Conservation (phyloP, 2,329 filamentous ascomycete genomes). For the Phialophora verrucosa region DNA sequence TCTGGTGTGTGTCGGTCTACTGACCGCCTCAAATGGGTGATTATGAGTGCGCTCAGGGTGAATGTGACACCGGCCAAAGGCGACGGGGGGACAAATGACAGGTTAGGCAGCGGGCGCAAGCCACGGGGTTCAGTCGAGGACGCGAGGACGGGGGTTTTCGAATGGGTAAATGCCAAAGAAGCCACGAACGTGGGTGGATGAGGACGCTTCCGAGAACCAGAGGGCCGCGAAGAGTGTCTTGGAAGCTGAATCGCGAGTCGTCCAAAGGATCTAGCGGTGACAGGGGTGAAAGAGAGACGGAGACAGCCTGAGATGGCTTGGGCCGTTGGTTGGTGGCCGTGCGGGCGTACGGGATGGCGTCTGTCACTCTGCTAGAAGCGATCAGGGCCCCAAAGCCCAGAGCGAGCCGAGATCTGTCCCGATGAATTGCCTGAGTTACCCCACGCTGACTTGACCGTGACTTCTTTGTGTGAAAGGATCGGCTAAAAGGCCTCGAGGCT, state of each 20-base stretch:
- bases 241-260: slow-evolving; percentile 15
- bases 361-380: not conserved
- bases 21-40: slow-evolving; percentile 31
- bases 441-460: slow-evolving; percentile 10
- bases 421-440: slow-evolving; percentile 18
- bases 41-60: slow-evolving; percentile 21
- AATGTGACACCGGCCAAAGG: slow-evolving; percentile 24
- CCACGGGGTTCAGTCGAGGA: slow-evolving; percentile 21
- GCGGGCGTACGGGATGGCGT: slow-evolving; percentile 24
- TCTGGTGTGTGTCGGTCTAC: slow-evolving; percentile 30
- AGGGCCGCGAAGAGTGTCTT: slow-evolving; percentile 8
- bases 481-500: slow-evolving; percentile 15
- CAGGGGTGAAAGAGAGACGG: slow-evolving; percentile 8
- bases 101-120: slow-evolving; percentile 23
- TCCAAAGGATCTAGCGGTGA: slow-evolving; percentile 22
- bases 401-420: slow-evolving; percentile 18
- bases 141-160: slow-evolving; percentile 2
- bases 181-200: slow-evolving; percentile 18
- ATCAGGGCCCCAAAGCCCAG: slow-evolving; percentile 8
- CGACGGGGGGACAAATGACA: slow-evolving; percentile 14
- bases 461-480: slow-evolving; percentile 9
- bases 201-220: not conserved
- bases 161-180: slow-evolving; percentile 19
- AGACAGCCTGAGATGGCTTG: slow-evolving; percentile 5
- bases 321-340: slow-evolving; percentile 16